Base-by-base conservation (phyloP, 108 stramenopile species). In the Fistulifera solaris region DNA sequence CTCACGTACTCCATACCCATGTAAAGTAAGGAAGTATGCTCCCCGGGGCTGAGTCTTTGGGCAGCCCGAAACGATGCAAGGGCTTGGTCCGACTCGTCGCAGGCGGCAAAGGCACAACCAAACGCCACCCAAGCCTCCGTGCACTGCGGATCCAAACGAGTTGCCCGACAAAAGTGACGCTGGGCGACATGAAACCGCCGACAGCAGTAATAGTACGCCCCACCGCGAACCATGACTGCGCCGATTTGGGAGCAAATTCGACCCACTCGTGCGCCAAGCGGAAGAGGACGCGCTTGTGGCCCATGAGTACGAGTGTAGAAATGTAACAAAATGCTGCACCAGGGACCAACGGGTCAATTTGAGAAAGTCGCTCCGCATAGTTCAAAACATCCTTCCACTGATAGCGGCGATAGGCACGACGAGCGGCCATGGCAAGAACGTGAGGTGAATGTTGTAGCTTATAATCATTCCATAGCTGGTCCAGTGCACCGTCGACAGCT, bases 1-100 rank as follows among this genome's bases (percentile, higher is more conserved):
- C 97, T 70, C 12, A 95, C 46, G 55, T 96, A 96, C 61, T 98
- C 96, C 87, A 96, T 98, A 14, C 93, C 95, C 75, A 96, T 94
- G 72, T 90, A 96, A 39, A 96, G 62, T 13, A 95, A 53, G 15
- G 92, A 81, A 2, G 82, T 57, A 56, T 94, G 83, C 48, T 81
- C 75, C 14, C 92, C 93, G 12, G 88, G 79, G 44, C 74, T 68
- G 24, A 96, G 65, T n/a, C 93, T 80, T 44, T 87, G 80, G 1
- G 97, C 95, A 16, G 95, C 83, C 2, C 97, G 85, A 61, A 94
- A 96, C 15, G 85, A 87, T 39, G 92, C 87, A 65, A 96, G 63
- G 10, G 97, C 97, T 70, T 95, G 94, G 62, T 98, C 97, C 25
- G 80, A 85, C 62, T 98, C 97, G 63, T 96, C 97, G 48, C 87